Evolutionary conservation across 805 yeast genomes (phyloP), one percentile per base, ranked within the genome.

Genomic region (Starmerella floris): DNA sequence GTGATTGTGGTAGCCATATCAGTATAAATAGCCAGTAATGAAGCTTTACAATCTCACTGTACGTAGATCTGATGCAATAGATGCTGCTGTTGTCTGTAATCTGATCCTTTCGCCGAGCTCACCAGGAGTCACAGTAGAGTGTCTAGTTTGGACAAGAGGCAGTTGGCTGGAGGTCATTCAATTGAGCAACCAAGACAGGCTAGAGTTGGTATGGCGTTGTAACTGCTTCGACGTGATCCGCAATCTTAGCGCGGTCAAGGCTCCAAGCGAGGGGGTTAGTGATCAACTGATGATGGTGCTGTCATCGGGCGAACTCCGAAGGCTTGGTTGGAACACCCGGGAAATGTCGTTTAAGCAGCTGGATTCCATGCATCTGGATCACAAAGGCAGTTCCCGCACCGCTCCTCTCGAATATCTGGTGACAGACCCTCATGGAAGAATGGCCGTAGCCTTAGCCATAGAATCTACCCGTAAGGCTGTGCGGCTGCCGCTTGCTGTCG

Each of bases 401-500:
- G n/a, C n/a, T n/a, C n/a, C n/a, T n/a, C n/a, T 16, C 22, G 73
- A 74, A 33, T 76, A 76, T 46, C 54, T 83, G 10, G 71, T 75
- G 0, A 72, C 74, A 1, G 95, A 85, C n/a, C n/a, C n/a, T 56
- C 69, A 70, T 39, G 76, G 77, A 19, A 64, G 95, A 41, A 83
- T 93, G 3, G 51, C 77, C 2, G 64, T 83, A 67, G 51, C 81
- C 0, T 69, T 79, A 1, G 83, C 94, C 0, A 57, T 85, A 3
- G 95, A 88, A 57, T 72, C 70, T 48, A 74, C 72, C 54, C 83
- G 81, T 54, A 62, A 81, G n/a, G 75, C 80, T 56, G 74, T 76
- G 17, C 23, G n/a, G 26, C 35, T 8, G 23, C 35, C 35, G 15
- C 6, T 6, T 11, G 32, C 8, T 5, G 8, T n/a, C n/a, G n/a